Conservation (phyloP, 2,329 filamentous ascomycete species). For the Paracorniculantispora psalliotae region DNA sequence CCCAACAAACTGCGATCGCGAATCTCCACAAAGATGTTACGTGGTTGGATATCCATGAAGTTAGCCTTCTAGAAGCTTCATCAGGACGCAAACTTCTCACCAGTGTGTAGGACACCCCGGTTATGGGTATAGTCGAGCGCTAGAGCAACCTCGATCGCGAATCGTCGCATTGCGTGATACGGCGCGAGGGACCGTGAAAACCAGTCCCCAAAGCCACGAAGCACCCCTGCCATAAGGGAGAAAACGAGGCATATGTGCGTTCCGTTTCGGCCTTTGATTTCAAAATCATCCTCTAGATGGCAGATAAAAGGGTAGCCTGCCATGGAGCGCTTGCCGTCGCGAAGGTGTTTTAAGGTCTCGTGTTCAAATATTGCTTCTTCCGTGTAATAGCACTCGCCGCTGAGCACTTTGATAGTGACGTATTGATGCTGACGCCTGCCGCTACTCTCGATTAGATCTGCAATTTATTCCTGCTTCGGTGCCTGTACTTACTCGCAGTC, state of each 20-base stretch:
- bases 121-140: conserved; percentile 20
- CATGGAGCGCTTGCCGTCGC: conserved; percentile 10
- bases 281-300: conserved; percentile 22
- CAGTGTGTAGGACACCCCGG: conserved; percentile 20
- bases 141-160: conserved; percentile 17
- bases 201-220: conserved; percentile 17
- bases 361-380: conserved; percentile 17
- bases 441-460: background rate
- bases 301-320: conserved; percentile 16
- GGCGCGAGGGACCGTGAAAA: conserved; percentile 17
- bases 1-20: conserved; percentile 16
- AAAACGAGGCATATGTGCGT: conserved; percentile 26
- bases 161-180: conserved; percentile 12
- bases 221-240: conserved; percentile 24
- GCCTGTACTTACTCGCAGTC: background rate
- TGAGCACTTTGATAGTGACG: conserved; percentile 25
- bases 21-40: conserved; percentile 22
- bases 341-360: conserved; percentile 19
- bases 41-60: conserved; percentile 19
- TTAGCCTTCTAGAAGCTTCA: background rate
- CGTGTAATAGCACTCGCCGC: conserved; percentile 15
- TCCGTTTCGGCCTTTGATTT: conserved; percentile 26
- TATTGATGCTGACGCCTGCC: conserved; percentile 10
- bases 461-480: background rate
- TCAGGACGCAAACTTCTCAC: conserved; percentile 16